Conservation (phyloP, 2,329 filamentous ascomycete species). For the Calonectria henricotiae region DNA sequence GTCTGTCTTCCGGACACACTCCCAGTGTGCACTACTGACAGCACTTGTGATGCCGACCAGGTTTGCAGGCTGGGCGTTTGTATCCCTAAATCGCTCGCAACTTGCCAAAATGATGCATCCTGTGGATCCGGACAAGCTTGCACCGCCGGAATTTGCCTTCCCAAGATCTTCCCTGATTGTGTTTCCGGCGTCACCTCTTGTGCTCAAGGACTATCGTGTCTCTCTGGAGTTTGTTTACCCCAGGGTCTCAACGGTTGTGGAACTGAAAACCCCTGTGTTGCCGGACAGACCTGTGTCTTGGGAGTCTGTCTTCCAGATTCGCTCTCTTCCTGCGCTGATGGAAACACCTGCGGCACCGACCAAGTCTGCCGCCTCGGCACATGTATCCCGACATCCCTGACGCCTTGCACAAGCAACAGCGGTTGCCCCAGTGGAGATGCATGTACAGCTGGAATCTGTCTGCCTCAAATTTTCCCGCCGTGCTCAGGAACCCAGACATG, state of each 20-base stretch:
- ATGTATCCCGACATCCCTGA: constrained; percentile 20
- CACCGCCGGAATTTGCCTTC: constrained; percentile 20
- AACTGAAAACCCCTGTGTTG: background rate
- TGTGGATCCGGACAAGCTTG: constrained; percentile 19
- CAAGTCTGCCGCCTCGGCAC: constrained; percentile 18
- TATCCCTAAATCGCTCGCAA: constrained; percentile 13
- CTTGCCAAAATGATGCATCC: constrained; percentile 1
- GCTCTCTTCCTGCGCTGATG: constrained; percentile 3
- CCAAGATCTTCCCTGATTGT: constrained; percentile 16
- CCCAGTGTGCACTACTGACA: constrained; percentile 14
- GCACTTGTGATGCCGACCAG: constrained; percentile 5
- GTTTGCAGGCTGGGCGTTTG: constrained; percentile 28
- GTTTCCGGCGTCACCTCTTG: background rate
- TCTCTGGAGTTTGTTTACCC: constrained; percentile 8
- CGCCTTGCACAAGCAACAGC: constrained; percentile 6
- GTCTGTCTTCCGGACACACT: constrained; percentile 22
- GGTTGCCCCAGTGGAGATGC: background rate
- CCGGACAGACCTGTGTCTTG: constrained; percentile 8
- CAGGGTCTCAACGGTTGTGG: background rate
- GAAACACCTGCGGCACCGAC: background rate
- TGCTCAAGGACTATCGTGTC: background rate
- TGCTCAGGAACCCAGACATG: constrained; percentile 13
- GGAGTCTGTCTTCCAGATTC: constrained; percentile 26
- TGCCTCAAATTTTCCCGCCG: constrained; percentile 6
- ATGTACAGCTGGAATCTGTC: constrained; percentile 23